Evolutionary conservation across 306 rosid species (phyloP).

Genomic region (Rubus parviflorus): DNA sequence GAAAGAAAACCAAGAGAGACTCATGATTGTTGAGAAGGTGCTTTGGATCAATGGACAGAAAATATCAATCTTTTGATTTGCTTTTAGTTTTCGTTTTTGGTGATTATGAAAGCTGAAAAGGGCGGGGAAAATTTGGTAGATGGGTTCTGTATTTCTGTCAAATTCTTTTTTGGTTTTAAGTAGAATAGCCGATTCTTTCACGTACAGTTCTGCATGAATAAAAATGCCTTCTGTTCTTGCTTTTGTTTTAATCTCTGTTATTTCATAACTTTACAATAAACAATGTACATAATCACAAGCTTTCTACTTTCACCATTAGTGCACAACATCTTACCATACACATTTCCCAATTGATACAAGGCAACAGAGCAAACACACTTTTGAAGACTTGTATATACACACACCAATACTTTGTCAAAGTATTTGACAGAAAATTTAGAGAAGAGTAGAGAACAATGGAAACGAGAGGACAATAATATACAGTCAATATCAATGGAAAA

Average conservation of each 20-base stretch:
- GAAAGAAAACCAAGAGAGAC: no score
- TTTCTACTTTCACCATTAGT: slow-evolving; percentile 9
- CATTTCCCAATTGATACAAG: slow-evolving; percentile 6
- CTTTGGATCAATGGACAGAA: no score
- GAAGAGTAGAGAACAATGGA: background rate
- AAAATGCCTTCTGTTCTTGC: background rate
- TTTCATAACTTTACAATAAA: background rate
- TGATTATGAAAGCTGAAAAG: no score
- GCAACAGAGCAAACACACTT: background rate
- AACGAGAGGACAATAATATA: slow-evolving; percentile 18
- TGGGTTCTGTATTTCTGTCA: no score
- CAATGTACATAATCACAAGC: background rate
- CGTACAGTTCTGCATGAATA: background rate
- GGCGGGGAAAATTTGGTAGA: no score
- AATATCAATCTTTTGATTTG: no score
- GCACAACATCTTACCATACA: background rate
- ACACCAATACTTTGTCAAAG: slow-evolving; percentile 11
- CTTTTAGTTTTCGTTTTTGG: no score
- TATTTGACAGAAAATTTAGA: background rate
- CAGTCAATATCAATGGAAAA: slow-evolving; percentile 32
- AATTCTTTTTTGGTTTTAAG: no score
- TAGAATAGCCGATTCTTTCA: no score
- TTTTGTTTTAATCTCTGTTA: background rate
- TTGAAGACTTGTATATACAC: slow-evolving; percentile 9
- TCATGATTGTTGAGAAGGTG: no score